Percentiles rank a stretch among this genome's conserved stretches.
These are phyloP conservation scores for Fusarium mexicanum DNA, from an alignment of 2,329 filamentous ascomycete genomes.

Conservation along the genomic window DNA sequence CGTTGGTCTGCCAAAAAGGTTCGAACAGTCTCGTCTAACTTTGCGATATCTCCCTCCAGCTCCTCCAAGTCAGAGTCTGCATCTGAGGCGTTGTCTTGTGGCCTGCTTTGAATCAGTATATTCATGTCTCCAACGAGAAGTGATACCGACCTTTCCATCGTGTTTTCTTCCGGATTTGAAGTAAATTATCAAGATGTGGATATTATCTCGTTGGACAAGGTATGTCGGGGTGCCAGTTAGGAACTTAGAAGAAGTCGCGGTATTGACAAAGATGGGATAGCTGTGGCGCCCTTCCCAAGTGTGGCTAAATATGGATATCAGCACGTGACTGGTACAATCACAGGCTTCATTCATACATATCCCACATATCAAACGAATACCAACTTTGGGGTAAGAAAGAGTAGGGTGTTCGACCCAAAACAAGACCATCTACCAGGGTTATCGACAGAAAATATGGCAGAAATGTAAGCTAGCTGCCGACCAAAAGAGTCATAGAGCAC, in stretches of 20 bases:
- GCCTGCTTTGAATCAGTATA: constrained; percentile 18
- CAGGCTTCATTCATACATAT: background rate
- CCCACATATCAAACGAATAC: background rate
- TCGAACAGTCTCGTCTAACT: constrained; percentile 54
- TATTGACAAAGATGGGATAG: background rate
- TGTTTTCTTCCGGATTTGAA: background rate
- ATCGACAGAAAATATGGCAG: background rate
- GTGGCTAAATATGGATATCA: too few relatives aligned
- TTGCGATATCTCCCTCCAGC: constrained; percentile 55
- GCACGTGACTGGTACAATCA: background rate
- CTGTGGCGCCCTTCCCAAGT: background rate
- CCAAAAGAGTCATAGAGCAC: background rate
- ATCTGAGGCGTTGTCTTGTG: constrained; percentile 48
- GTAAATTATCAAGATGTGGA: background rate
- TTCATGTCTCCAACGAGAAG: background rate
- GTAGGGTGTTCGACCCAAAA: background rate
- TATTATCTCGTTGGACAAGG: background rate
- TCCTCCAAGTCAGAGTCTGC: constrained; percentile 58
- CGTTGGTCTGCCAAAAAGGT: constrained; percentile 53
- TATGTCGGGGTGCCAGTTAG: background rate
- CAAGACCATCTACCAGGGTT: background rate
- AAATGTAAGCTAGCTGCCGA: background rate
- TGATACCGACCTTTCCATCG: constrained; percentile 8
- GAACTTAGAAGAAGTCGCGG: background rate
- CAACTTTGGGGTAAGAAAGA: background rate